Base-by-base conservation (phyloP, 1,139 yeast species). In the Citeromyces hawaiiensis region DNA sequence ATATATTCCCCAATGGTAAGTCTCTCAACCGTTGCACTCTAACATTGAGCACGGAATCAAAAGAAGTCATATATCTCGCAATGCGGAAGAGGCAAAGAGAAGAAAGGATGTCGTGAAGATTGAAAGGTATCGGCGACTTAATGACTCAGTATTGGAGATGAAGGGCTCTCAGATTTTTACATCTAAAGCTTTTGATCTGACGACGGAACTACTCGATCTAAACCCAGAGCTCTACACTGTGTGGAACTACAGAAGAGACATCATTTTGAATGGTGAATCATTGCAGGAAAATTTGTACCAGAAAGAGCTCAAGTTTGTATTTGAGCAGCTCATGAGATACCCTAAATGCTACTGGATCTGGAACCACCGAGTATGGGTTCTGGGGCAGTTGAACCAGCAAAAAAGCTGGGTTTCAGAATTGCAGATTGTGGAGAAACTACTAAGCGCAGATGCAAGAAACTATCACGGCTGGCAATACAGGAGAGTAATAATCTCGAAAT, bases 331-430 rank as follows among this genome's bases (percentile, higher is more conserved):
- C 50, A 72, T 72, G 43, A 59, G 68, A 43, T 79, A 61, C 47
- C 98, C 99, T 2, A 91, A 91, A 55, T 83, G 88, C 32, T 91
- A 91, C 55, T 88, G 97, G 96, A 79, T 91, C 15, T 91, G 97
- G 96, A 83, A 81, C 51, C 97, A 91, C 56, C 68, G 99, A 27
- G 61, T 72, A 16, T 91, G 98, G 98, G 72, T 85, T 39, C 60
- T 91, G 35, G 66, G 70, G 40, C 63, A 75, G 38, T 15, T 34
- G 9, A 15, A 34, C 9, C 36, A 34, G 36, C 27, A 23, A 9
- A 23, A 23, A 9, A 7, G 27, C 42, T 87, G 94, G 94, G 55
- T 64, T 11, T 59, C 57, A 38, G 98, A 91, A 53, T 60, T 91
- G 48, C 67, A 58, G 1, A 67, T 86, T 8, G 88, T 85, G 2